These are phyloP conservation scores for Ophiostoma himal-ulmi DNA, from an alignment of 2,329 filamentous ascomycete genomes.

Conservation along the genomic window DNA sequence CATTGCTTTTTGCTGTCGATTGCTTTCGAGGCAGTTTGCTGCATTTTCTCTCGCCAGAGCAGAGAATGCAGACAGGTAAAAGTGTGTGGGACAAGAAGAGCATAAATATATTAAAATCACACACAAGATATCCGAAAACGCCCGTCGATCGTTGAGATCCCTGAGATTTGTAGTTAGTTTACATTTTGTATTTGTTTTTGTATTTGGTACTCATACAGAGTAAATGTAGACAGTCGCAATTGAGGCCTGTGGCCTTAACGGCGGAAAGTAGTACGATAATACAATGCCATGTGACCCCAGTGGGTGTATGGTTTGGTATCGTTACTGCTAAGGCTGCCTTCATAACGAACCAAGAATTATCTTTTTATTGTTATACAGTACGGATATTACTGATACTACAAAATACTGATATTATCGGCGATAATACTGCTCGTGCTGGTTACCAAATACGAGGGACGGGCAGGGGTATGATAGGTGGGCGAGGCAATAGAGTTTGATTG, in stretches of 20 bases:
- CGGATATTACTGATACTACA: too few species aligned
- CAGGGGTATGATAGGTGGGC: neutral
- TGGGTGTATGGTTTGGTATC: neutral
- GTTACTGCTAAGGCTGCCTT: neutral
- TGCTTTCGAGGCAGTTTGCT: neutral
- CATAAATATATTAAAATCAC: neutral
- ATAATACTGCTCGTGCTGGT: neutral
- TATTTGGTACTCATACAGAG: too few species aligned
- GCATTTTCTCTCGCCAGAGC: neutral
- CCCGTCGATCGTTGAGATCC: neutral
- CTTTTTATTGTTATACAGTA: neutral
- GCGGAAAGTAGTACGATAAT: neutral
- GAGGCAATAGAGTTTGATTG: slow-evolving; percentile 4
- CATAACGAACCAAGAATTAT: neutral
- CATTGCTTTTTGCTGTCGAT: neutral
- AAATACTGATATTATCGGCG: neutral
- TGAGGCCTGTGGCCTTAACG: neutral
- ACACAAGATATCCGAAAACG: neutral
- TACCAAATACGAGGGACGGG: slow-evolving; percentile 3
- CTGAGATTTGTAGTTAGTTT: too few species aligned
- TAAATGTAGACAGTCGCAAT: too few species aligned
- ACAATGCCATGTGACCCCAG: too few species aligned
- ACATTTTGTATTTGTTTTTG: too few species aligned
- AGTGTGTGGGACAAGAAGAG: neutral
- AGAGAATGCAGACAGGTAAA: neutral